Conservation (phyloP, 2,329 filamentous ascomycete genomes). For the Aureobasidium vineae region DNA sequence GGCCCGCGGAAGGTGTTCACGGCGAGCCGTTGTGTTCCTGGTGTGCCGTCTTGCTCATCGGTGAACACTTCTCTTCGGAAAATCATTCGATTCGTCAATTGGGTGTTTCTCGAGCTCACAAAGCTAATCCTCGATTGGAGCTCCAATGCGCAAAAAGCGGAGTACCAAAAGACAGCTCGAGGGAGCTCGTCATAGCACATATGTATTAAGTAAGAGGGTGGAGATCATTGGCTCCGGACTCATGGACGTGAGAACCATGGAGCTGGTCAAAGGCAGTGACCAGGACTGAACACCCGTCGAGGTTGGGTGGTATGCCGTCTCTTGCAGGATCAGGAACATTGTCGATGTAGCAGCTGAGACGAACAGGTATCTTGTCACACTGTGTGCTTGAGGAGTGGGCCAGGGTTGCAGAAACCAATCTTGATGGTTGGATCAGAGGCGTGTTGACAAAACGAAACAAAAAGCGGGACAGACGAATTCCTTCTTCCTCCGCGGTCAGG, state of each 20-base stretch:
- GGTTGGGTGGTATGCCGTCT: neutral
- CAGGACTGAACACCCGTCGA: neutral
- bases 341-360: neutral
- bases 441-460: neutral
- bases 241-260: neutral
- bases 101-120: neutral
- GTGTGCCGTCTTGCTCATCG: neutral
- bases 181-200: constrained; percentile 12
- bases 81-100: neutral
- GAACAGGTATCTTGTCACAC: neutral
- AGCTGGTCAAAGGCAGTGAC: neutral
- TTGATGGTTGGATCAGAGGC: neutral
- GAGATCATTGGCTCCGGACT: neutral
- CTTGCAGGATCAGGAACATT: neutral
- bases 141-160: neutral
- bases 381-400: neutral
- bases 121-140: neutral
- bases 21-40: neutral
- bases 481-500: neutral
- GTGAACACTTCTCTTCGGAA: neutral
- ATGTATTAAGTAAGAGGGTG: constrained; percentile 13
- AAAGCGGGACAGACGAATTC: neutral
- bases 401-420: neutral
- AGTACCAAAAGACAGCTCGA: neutral
- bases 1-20: neutral